Percentiles rank a stretch among this genome's conserved stretches.
These are phyloP conservation scores for Beauveria sp. DNA, from an alignment of 2,329 filamentous ascomycete genomes.

Conservation along the genomic window DNA sequence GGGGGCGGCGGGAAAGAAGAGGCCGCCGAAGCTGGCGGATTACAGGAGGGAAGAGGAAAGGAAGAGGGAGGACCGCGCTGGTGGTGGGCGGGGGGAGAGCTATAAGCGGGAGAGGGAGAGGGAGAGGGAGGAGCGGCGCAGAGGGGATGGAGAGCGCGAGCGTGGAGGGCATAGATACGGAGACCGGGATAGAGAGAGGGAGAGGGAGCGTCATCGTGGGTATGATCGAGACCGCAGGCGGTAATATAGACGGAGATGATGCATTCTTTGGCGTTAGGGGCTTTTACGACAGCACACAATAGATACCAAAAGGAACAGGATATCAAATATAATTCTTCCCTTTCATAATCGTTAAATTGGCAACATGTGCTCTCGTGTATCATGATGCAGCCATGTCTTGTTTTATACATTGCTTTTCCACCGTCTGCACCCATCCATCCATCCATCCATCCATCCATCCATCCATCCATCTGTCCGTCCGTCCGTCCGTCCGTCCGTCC, in stretches of 20 bases:
- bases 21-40: conserved; percentile 41
- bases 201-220: conserved; percentile 18
- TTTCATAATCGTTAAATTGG: not conserved
- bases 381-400: conserved; percentile 13
- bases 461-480: too few relatives aligned
- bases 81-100: conserved; percentile 16
- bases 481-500: not conserved
- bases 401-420: not conserved
- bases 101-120: conserved; percentile 41
- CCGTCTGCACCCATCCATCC: not conserved
- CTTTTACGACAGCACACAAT: conserved; percentile 1
- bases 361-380: not conserved
- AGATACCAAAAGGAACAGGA: not conserved
- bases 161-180: conserved; percentile 18
- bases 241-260: conserved; percentile 11
- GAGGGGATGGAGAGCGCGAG: conserved; percentile 25
- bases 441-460: too few relatives aligned
- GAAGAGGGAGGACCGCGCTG: conserved; percentile 36
- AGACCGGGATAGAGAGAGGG: conserved; percentile 16
- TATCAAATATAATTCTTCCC: not conserved
- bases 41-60: conserved; percentile 39
- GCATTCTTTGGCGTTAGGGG: conserved; percentile 15
- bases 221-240: conserved; percentile 19
- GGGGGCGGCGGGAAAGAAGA: conserved; percentile 20
- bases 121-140: conserved; percentile 27